Base-by-base conservation (phyloP, 2,329 filamentous ascomycete species). In the Anthostomella pinea region DNA sequence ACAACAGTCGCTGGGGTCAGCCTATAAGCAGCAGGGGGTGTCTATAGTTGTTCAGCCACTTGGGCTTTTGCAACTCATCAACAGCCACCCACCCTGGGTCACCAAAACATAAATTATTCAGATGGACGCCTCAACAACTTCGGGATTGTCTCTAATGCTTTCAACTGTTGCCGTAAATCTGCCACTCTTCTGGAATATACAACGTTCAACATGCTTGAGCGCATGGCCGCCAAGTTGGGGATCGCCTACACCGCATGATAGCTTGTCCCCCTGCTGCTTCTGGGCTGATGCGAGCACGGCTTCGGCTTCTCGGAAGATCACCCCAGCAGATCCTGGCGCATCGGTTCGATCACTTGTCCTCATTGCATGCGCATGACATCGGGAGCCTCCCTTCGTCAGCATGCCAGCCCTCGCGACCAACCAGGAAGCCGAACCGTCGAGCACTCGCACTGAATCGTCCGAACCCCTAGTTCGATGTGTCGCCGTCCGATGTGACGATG, bases 201-300 rank as follows among this genome's bases (percentile, higher is more conserved):
- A 30, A 8, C 28, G 10, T 30, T 19, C 20, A 9, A 9, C 11
- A 9, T 20, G n/a, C 10, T n/a, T 30, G 17, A 18, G 19, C 35
- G n/a, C n/a, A 39, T 43, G 38, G 30, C 25, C 34, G 33, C 24
- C 33, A 32, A 33, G 17, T 36, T 20, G 30, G 35, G 41, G n/a
- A 34, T 38, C 25, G 36, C 36, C 37, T 36, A 27, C 32, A 39
- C 30, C 39, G 39, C 39, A 47, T 41, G 35, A 44, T 37, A 15
- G 41, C 28, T 24, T 35, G 26, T 41, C 28, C 32, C 28, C 21
- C 29, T 26, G 29, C 24, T 33, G 41, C 30, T 23, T 44, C 32
- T 35, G 42, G 33, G 29, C 43, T 43, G 35, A 51, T 45, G 32
- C 42, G 16, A 27, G 24, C 16, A 18, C 31, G 30, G 30, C 41